phyloP scores from a whole-genome alignment of 306 rosid species.

The Abrus pulchellus region DNA sequence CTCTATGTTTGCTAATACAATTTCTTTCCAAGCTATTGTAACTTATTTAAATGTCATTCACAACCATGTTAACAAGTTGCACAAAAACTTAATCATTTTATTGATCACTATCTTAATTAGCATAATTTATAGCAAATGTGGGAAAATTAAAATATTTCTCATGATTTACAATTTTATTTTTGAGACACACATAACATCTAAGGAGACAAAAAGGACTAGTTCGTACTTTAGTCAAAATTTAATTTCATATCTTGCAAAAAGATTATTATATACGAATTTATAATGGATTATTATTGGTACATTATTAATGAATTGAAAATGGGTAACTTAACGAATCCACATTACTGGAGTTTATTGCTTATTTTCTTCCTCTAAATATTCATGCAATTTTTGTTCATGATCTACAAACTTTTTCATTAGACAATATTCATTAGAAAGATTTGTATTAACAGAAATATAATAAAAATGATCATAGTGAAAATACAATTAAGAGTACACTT shows the following conservation, averaged over 20 bases:
- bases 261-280: background rate
- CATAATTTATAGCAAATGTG: conserved; percentile 3
- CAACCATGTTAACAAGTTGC: background rate
- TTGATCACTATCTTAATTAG: background rate
- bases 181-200: too few relatives aligned
- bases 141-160: background rate
- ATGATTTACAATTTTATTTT: too few relatives aligned
- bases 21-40: background rate
- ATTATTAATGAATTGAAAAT: background rate
- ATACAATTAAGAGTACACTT: too few relatives aligned
- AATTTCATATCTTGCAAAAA: background rate
- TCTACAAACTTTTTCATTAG: too few relatives aligned
- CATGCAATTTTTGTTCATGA: background rate
- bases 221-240: background rate
- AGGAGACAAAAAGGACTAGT: background rate
- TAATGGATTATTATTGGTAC: too few relatives aligned
- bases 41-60: conserved; percentile 11
- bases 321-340: background rate
- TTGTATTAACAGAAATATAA: too few relatives aligned
- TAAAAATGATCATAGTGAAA: too few relatives aligned
- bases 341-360: background rate
- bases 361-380: background rate
- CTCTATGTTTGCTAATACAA: background rate
- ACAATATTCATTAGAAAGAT: too few relatives aligned
- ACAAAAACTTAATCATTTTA: background rate